phyloP scores from a whole-genome alignment of 192 early-diverging fungal genomes.

The Coemansia asiatica region DNA sequence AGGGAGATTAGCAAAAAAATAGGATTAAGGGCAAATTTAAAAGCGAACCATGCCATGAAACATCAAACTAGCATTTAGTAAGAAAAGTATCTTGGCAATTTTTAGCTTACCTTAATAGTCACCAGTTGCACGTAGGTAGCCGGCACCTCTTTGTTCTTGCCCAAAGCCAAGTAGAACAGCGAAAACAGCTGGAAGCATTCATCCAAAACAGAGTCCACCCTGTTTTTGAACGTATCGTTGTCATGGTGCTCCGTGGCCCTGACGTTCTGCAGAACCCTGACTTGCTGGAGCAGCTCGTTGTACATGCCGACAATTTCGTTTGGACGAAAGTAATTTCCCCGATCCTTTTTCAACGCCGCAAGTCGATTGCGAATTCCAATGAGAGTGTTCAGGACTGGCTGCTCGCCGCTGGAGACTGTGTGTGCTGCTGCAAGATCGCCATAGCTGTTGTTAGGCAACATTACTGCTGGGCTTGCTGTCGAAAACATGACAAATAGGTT shows the following conservation, averaged over 20 bases:
- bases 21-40: not conserved
- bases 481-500: slow-evolving; percentile 28
- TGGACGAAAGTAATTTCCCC: slow-evolving; percentile 65
- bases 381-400: slow-evolving; percentile 65
- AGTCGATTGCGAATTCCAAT: slow-evolving; percentile 71
- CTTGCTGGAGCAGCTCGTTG: slow-evolving; percentile 59
- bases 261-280: slow-evolving; percentile 49
- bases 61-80: not conserved
- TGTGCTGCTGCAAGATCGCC: slow-evolving; percentile 19
- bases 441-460: not conserved
- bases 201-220: slow-evolving; percentile 70
- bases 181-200: slow-evolving; percentile 77
- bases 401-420: slow-evolving; percentile 52
- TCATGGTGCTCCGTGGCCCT: slow-evolving; percentile 55
- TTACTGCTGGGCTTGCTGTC: slow-evolving; percentile 14
- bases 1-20: not conserved
- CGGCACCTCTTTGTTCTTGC: slow-evolving; percentile 74
- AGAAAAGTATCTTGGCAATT: no score
- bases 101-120: slow-evolving; percentile 64
- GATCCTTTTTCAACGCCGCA: slow-evolving; percentile 73
- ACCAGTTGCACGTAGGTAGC: slow-evolving; percentile 75
- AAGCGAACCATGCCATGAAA: not conserved
- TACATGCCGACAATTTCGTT: slow-evolving; percentile 64
- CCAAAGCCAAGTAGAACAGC: slow-evolving; percentile 73
- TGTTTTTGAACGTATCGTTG: slow-evolving; percentile 58